phyloP scores from a whole-genome alignment of 495 filamentous ascomycete species.

The Neurospora sp. region DNA sequence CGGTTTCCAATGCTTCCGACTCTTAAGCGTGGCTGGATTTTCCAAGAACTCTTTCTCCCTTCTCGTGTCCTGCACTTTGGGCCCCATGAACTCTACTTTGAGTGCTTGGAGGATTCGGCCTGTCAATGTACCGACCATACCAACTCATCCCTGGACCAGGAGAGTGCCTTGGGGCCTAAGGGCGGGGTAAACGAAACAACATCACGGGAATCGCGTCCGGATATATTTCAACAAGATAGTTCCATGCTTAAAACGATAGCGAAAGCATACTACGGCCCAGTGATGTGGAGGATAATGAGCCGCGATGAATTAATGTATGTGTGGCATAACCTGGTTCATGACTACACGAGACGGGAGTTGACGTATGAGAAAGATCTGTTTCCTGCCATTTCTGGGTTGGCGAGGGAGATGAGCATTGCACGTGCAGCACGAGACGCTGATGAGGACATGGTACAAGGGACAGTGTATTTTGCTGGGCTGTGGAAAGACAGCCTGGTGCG shows the following conservation, averaged over 20 bases:
- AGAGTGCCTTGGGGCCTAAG: too few species aligned
- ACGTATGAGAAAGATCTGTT: slow-evolving; percentile 11
- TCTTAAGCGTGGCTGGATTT: slow-evolving; percentile 12
- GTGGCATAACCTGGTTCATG: slow-evolving; percentile 11
- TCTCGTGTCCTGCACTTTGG: slow-evolving; percentile 13
- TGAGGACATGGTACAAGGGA: background rate
- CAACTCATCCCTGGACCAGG: background rate
- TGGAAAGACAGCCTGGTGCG: slow-evolving; percentile 5
- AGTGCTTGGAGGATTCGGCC: slow-evolving; percentile 1
- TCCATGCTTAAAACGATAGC: too few species aligned
- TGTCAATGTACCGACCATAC: slow-evolving; percentile 9
- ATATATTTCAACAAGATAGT: too few species aligned
- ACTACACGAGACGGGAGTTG: slow-evolving; percentile 5
- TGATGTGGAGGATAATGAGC: background rate
- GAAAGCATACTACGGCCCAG: slow-evolving; percentile 1
- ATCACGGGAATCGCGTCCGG: too few species aligned
- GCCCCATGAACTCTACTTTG: slow-evolving; percentile 10
- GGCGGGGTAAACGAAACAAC: too few species aligned
- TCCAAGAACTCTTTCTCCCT: slow-evolving; percentile 12
- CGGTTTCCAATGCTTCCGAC: background rate
- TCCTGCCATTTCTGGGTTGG: slow-evolving; percentile 10
- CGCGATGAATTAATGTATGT: background rate
- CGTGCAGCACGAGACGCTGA: background rate
- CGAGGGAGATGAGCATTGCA: background rate
- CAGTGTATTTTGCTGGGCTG: slow-evolving; percentile 8